phyloP scores from a whole-genome alignment of 1,139 yeast genomes.

The Geotrichum restrictum region DNA sequence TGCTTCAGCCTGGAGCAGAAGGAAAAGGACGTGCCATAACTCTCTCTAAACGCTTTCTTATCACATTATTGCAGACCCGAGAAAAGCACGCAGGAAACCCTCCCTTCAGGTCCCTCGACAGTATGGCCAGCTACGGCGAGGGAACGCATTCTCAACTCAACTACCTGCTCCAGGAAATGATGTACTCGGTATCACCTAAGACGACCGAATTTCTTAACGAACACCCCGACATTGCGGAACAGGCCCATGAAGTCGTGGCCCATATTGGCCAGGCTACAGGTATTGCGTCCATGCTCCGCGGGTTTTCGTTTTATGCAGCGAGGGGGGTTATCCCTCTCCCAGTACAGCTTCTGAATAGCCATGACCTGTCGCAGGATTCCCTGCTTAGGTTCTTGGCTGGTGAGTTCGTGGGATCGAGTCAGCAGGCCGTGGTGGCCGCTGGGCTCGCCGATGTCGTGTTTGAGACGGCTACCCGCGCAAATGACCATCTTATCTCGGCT shows the following conservation, averaged over 20 bases:
- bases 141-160: conserved; percentile 73
- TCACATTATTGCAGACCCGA: conserved; percentile 60
- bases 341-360: conserved; percentile 52
- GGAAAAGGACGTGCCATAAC: conserved; percentile 38
- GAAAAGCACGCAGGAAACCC: conserved; percentile 46
- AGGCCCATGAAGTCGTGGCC: conserved; percentile 58
- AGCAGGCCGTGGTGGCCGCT: conserved; percentile 33
- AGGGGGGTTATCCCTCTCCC: conserved; percentile 56
- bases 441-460: conserved; percentile 58
- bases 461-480: conserved; percentile 70
- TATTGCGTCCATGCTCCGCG: conserved; percentile 62
- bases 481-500: conserved; percentile 75
- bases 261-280: conserved; percentile 83
- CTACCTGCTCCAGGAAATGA: conserved; percentile 60
- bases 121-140: conserved; percentile 74
- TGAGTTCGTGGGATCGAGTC: conserved; percentile 23
- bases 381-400: conserved; percentile 44
- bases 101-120: conserved; percentile 51
- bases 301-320: conserved; percentile 56
- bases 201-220: conserved; percentile 50
- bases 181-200: conserved; percentile 61
- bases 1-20: conserved; percentile 13
- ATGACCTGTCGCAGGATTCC: conserved; percentile 61
- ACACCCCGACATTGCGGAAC: conserved; percentile 43
- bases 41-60: conserved; percentile 52